These are phyloP conservation scores for Backusella macrospora DNA, from an alignment of 192 early-diverging fungal species.

Conservation along the genomic window DNA sequence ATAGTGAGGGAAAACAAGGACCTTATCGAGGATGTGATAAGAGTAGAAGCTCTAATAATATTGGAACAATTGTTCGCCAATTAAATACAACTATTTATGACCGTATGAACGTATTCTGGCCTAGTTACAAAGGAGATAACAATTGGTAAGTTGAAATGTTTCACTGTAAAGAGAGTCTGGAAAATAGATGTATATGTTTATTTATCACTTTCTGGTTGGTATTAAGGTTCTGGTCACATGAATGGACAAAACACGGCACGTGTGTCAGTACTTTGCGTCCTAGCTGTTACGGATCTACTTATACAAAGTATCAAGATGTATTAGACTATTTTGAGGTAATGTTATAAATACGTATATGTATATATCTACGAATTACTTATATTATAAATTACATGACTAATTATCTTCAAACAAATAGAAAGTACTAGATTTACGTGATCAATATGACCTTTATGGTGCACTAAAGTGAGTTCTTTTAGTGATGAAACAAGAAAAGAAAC, in stretches of 20 bases:
- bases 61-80: constrained; percentile 50
- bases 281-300: constrained; percentile 41
- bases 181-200: not conserved
- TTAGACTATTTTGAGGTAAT: constrained; percentile 40
- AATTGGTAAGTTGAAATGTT: constrained; percentile 44
- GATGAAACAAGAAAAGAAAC: not conserved
- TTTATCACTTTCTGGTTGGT: not conserved
- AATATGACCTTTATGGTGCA: constrained; percentile 47
- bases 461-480: constrained; percentile 32
- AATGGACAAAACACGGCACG: constrained; percentile 55
- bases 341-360: not conserved
- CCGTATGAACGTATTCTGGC: constrained; percentile 43
- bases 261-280: constrained; percentile 49
- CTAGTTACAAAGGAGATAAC: constrained; percentile 73
- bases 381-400: too few species aligned
- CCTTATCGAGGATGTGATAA: constrained; percentile 64
- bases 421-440: constrained; percentile 37
- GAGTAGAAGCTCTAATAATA: constrained; percentile 57
- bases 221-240: constrained; percentile 50
- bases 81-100: constrained; percentile 34
- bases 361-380: constrained; percentile 24
- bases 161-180: not conserved
- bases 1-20: constrained; percentile 44
- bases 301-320: constrained; percentile 46
- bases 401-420: constrained; percentile 16